Evolutionary conservation across 2,329 filamentous ascomycete genomes (phyloP).

Genomic region (Fusarium siculi): DNA sequence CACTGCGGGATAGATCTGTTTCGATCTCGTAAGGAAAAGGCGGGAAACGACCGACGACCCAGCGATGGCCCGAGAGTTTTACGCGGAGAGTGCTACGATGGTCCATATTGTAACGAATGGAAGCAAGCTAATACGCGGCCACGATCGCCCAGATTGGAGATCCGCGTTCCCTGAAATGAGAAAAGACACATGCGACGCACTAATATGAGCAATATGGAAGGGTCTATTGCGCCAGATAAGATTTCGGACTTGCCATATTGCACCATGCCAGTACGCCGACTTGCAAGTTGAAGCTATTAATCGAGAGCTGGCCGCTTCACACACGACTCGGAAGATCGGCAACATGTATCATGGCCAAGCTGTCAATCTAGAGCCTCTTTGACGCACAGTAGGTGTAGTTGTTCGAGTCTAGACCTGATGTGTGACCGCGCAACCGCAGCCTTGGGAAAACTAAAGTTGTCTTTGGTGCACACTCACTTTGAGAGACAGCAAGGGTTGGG

Average conservation of each 20-base stretch:
- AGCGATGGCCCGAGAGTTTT: conserved; percentile 34
- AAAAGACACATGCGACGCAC: conserved; percentile 13
- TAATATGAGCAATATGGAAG: conserved; percentile 39
- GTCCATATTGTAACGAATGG: neutral
- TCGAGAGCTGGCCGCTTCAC: conserved; percentile 2
- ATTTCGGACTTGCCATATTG: conserved; percentile 14
- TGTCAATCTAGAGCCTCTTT: neutral
- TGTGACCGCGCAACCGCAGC: conserved; percentile 27
- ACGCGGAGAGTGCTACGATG: conserved; percentile 10
- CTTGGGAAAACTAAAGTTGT: conserved; percentile 14
- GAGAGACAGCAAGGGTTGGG: conserved; percentile 1
- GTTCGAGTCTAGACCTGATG: conserved; percentile 23
- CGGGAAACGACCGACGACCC: conserved; percentile 27
- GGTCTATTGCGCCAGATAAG: conserved; percentile 38
- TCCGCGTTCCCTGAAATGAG: conserved; percentile 7
- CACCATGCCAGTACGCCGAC: conserved; percentile 14
- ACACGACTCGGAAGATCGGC: conserved; percentile 29
- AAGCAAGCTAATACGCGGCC: neutral
- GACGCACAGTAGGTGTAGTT: neutral
- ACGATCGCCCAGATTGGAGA: conserved; percentile 9
- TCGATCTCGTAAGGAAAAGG: conserved; percentile 37
- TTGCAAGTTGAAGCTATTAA: conserved; percentile 1
- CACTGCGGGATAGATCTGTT: conserved; percentile 13
- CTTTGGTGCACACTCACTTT: conserved; percentile 4
- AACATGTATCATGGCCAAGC: neutral